phyloP scores from a whole-genome alignment of 805 yeast genomes.

The Priceomyces melissophilus region DNA sequence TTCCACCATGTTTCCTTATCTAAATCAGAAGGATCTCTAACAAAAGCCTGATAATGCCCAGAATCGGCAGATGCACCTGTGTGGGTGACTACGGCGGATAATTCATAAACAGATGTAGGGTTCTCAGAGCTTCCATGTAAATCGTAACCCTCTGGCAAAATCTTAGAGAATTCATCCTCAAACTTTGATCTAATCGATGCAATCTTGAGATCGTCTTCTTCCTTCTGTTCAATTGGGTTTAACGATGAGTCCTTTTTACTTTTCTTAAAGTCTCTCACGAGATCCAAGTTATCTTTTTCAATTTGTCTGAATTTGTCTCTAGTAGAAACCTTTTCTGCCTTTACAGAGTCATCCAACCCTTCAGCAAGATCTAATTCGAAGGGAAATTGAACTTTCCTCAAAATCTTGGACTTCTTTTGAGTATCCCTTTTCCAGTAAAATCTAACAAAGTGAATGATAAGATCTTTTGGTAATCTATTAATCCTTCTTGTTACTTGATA shows the following conservation, averaged over 20 bases:
- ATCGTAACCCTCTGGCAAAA: conserved; percentile 35
- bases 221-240: conserved; percentile 54
- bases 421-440: conserved; percentile 96
- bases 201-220: conserved; percentile 50
- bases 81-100: conserved; percentile 83
- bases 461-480: conserved; percentile 76
- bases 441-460: conserved; percentile 89
- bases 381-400: conserved; percentile 93
- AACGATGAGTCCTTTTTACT: conserved; percentile 32
- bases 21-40: conserved; percentile 62
- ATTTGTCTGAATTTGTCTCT: conserved; percentile 77
- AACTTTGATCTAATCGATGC: conserved; percentile 50
- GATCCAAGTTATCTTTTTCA: conserved; percentile 71
- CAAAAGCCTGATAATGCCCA: conserved; percentile 94
- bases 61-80: conserved; percentile 95
- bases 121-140: conserved; percentile 57
- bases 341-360: conserved; percentile 75
- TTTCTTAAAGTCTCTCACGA: conserved; percentile 70
- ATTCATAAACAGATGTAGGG: conserved; percentile 83
- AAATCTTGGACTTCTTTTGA: conserved; percentile 83
- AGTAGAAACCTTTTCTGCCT: conserved; percentile 58
- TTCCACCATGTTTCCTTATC: conserved; percentile 85
- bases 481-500: conserved; percentile 62
- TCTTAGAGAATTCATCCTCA: conserved; percentile 40
- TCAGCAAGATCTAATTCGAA: conserved; percentile 87